Evolutionary conservation across 2,329 filamentous ascomycete genomes (phyloP).

Genomic region (Ceratocystiopsis brevicomis): DNA sequence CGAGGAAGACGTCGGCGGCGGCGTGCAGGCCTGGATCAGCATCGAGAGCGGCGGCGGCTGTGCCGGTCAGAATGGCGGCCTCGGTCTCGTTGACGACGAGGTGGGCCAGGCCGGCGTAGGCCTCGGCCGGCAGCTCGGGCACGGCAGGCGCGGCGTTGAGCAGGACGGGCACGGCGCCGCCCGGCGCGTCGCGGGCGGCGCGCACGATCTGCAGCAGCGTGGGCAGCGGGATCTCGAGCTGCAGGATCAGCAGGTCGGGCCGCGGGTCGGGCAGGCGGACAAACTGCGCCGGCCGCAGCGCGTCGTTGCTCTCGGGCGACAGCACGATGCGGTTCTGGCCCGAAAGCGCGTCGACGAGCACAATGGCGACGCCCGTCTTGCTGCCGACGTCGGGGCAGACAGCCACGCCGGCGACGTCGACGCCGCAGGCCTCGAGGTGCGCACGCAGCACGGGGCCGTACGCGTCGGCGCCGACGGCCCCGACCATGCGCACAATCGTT

Average conservation of each 20-base stretch:
- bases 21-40: slow-evolving; percentile 13
- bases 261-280: not conserved
- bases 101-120: slow-evolving; percentile 39
- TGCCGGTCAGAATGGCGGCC: slow-evolving; percentile 37
- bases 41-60: slow-evolving; percentile 12
- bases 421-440: slow-evolving; percentile 39
- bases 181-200: slow-evolving; percentile 16
- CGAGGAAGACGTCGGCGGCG: slow-evolving; percentile 33
- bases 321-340: slow-evolving; percentile 63
- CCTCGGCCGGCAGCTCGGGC: slow-evolving; percentile 32
- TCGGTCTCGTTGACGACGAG: slow-evolving; percentile 59
- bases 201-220: slow-evolving; percentile 30
- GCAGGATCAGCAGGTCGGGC: slow-evolving; percentile 36
- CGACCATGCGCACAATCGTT: slow-evolving; percentile 53
- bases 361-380: slow-evolving; percentile 53
- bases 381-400: slow-evolving; percentile 16
- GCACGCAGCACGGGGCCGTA: slow-evolving; percentile 40
- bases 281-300: slow-evolving; percentile 13
- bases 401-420: slow-evolving; percentile 36
- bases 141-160: slow-evolving; percentile 51
- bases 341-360: slow-evolving; percentile 52
- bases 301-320: slow-evolving; percentile 49
- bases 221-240: slow-evolving; percentile 37
- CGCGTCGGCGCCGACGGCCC: slow-evolving; percentile 49
- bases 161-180: slow-evolving; percentile 29